phyloP scores from a whole-genome alignment of 768 basidiomycete species.

The Kondoa malvinella region DNA sequence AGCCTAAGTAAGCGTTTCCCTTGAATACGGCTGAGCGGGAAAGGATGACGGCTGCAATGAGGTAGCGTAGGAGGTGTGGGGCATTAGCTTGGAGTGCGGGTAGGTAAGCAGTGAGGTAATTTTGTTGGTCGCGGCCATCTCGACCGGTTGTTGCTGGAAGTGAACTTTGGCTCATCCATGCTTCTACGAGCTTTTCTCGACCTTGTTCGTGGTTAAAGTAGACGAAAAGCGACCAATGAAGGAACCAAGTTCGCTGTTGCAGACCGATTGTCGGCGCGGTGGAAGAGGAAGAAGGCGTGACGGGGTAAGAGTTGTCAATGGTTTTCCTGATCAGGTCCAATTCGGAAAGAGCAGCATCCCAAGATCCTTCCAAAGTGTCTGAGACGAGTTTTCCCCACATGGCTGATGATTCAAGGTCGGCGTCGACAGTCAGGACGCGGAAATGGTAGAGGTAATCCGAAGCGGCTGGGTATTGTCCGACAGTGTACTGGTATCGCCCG shows the following conservation, averaged over 20 bases:
- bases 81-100: slow-evolving; percentile 94
- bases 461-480: slow-evolving; percentile 88
- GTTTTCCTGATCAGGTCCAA: slow-evolving; percentile 84
- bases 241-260: slow-evolving; percentile 86
- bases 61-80: slow-evolving; percentile 88
- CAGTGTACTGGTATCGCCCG: slow-evolving; percentile 97
- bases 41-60: slow-evolving; percentile 80
- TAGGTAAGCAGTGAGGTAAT: slow-evolving; percentile 49
- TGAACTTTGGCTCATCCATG: slow-evolving; percentile 65
- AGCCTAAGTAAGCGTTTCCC: slow-evolving; percentile 17
- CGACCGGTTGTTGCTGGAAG: not conserved
- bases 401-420: slow-evolving; percentile 81
- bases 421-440: slow-evolving; percentile 85
- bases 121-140: slow-evolving; percentile 11
- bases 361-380: slow-evolving; percentile 83
- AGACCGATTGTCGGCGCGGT: slow-evolving; percentile 55
- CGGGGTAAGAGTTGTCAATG: slow-evolving; percentile 56
- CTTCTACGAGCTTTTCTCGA: slow-evolving; percentile 78
- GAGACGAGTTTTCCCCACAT: slow-evolving; percentile 98
- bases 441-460: slow-evolving; percentile 98
- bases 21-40: slow-evolving; percentile 38
- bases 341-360: slow-evolving; percentile 88
- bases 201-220: slow-evolving; percentile 94
- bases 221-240: slow-evolving; percentile 95
- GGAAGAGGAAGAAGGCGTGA: slow-evolving; percentile 25